Evolutionary conservation across 495 filamentous ascomycete genomes (phyloP).

Genomic region (Elasticomyces elasticus): DNA sequence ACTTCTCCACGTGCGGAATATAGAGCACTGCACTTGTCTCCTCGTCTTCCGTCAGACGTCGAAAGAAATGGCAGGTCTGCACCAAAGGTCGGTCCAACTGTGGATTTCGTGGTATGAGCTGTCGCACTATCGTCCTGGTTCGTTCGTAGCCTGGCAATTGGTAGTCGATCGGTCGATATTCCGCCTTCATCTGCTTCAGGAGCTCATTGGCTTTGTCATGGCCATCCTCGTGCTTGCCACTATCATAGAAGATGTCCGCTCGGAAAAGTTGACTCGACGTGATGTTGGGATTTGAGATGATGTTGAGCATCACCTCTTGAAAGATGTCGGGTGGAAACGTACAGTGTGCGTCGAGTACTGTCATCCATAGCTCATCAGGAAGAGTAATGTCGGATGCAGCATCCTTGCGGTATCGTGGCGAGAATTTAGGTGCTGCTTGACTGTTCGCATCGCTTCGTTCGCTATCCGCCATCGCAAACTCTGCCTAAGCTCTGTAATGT

Average conservation of each 20-base stretch:
- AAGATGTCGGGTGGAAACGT: slow-evolving; percentile 52
- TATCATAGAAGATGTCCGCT: slow-evolving; percentile 69
- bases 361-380: slow-evolving; percentile 29
- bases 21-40: slow-evolving; percentile 60
- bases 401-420: slow-evolving; percentile 19
- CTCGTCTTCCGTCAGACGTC: slow-evolving; percentile 15
- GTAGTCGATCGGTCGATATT: slow-evolving; percentile 32
- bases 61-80: slow-evolving; percentile 69
- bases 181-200: slow-evolving; percentile 26
- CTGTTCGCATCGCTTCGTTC: too few relatives aligned
- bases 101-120: slow-evolving; percentile 71
- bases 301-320: slow-evolving; percentile 54
- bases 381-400: slow-evolving; percentile 15
- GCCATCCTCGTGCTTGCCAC: slow-evolving; percentile 21
- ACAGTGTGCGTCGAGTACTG: slow-evolving; percentile 34
- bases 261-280: slow-evolving; percentile 75
- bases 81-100: slow-evolving; percentile 59
- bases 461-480: too few relatives aligned
- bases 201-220: slow-evolving; percentile 15
- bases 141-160: slow-evolving; percentile 43
- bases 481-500: too few relatives aligned
- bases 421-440: too few relatives aligned
- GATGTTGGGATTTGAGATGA: slow-evolving; percentile 77
- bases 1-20: slow-evolving; percentile 55
- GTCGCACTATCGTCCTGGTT: slow-evolving; percentile 55